phyloP scores from a whole-genome alignment of 495 filamentous ascomycete species.

The Podospora comata region DNA sequence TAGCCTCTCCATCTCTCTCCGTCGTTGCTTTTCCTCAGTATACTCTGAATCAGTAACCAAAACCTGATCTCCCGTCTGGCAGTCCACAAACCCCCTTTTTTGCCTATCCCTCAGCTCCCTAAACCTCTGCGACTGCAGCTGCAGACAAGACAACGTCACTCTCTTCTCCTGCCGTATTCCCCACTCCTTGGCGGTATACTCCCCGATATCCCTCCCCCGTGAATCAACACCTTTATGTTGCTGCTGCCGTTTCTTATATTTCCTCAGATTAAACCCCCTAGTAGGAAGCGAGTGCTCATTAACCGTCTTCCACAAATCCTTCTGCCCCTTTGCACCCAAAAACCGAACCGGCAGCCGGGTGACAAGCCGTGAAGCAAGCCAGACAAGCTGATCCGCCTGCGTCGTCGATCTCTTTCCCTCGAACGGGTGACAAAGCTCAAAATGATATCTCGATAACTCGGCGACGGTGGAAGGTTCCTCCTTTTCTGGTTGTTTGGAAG shows the following conservation, averaged over 20 bases:
- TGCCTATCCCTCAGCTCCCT: conserved; percentile 27
- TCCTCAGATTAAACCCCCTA: background rate
- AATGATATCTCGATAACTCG: conserved; percentile 36
- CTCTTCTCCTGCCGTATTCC: conserved; percentile 32
- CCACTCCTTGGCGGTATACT: conserved; percentile 41
- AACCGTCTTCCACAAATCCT: conserved; percentile 48
- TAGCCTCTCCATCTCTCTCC: conserved; percentile 45
- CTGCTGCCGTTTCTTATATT: background rate
- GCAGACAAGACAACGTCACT: conserved; percentile 28
- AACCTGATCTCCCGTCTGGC: background rate
- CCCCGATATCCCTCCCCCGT: conserved; percentile 38
- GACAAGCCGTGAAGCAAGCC: conserved; percentile 34
- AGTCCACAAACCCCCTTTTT: conserved; percentile 22
- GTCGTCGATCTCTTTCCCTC: conserved; percentile 27
- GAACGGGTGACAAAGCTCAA: conserved; percentile 34
- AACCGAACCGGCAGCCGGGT: background rate
- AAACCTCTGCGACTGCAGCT: conserved; percentile 33
- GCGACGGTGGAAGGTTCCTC: conserved; percentile 23
- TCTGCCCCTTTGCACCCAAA: conserved; percentile 42
- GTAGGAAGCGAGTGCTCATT: conserved; percentile 30
- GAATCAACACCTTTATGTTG: background rate
- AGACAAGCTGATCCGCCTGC: conserved; percentile 36
- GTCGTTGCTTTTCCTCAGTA: conserved; percentile 43
- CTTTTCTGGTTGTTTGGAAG: background rate
- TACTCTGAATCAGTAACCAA: conserved; percentile 39